Percentiles rank a stretch among this genome's conserved stretches.
These are phyloP conservation scores for Ogataea ganodermae DNA, from an alignment of 805 yeast species.

Conservation along the genomic window DNA sequence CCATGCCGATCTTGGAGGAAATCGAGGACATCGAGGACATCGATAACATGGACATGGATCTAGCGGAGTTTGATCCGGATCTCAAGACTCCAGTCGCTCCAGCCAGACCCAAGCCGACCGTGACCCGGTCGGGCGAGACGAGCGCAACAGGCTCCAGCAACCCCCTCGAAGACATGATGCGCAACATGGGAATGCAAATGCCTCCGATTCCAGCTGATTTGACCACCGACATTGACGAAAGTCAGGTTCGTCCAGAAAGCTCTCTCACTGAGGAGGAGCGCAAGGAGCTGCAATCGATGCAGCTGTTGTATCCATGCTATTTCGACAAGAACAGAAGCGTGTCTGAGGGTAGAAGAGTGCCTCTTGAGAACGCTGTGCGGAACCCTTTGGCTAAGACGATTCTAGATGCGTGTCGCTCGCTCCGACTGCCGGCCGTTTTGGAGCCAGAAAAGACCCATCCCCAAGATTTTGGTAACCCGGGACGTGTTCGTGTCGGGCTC, in stretches of 20 bases:
- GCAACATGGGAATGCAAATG: conserved; percentile 33
- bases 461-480: conserved; percentile 96
- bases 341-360: conserved; percentile 82
- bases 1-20: conserved; percentile 72
- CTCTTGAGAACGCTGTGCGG: conserved; percentile 64
- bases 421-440: conserved; percentile 42
- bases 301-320: conserved; percentile 86
- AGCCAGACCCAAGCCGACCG: conserved; percentile 54
- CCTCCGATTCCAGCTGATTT: conserved; percentile 13
- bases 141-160: conserved; percentile 15
- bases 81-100: conserved; percentile 74
- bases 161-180: conserved; percentile 33
- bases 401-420: conserved; percentile 60
- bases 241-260: conserved; percentile 18
- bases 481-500: conserved; percentile 81
- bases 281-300: conserved; percentile 67
- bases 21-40: conserved; percentile 78
- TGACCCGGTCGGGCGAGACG: conserved; percentile 57
- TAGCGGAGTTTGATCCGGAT: conserved; percentile 83
- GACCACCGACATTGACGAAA: conserved; percentile 16
- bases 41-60: conserved; percentile 91
- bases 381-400: conserved; percentile 87
- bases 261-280: conserved; percentile 55
- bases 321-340: conserved; percentile 79
- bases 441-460: conserved; percentile 91